phyloP scores from a whole-genome alignment of 2,329 filamentous ascomycete species.

The Neoarthrinium moseri region DNA sequence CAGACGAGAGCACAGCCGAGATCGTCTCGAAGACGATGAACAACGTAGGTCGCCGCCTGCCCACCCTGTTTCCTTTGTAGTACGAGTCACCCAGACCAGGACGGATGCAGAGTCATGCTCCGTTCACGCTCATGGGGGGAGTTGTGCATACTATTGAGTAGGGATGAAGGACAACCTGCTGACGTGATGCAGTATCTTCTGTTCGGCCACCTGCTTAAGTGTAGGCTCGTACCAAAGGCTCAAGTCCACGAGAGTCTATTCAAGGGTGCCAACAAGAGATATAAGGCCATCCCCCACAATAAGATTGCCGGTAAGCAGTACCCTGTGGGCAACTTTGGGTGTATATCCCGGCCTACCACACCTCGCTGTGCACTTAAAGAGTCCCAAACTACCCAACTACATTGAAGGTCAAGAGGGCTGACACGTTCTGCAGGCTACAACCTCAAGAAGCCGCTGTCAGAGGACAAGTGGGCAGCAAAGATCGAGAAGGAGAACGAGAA shows the following conservation, averaged over 20 bases:
- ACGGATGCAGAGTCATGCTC: too few relatives aligned
- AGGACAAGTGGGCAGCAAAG: slow-evolving; percentile 76
- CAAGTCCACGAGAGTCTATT: slow-evolving; percentile 80
- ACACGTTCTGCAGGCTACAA: too few relatives aligned
- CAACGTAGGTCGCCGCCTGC: slow-evolving; percentile 44
- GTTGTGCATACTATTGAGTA: neutral
- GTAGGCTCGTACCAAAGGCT: slow-evolving; percentile 73
- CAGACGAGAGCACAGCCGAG: slow-evolving; percentile 72
- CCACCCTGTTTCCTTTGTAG: slow-evolving; percentile 13
- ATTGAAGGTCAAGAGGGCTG: too few relatives aligned
- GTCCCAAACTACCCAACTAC: too few relatives aligned
- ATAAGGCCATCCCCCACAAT: slow-evolving; percentile 85
- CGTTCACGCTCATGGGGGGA: too few relatives aligned
- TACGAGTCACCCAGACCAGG: too few relatives aligned
- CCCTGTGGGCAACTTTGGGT: too few relatives aligned
- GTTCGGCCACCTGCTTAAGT: slow-evolving; percentile 91
- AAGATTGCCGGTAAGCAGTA: slow-evolving; percentile 80
- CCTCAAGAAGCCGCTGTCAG: slow-evolving; percentile 70
- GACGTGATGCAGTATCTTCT: slow-evolving; percentile 65
- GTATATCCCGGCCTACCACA: too few relatives aligned
- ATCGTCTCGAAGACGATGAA: slow-evolving; percentile 96
- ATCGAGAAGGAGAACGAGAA: slow-evolving; percentile 71
- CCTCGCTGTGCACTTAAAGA: too few relatives aligned
- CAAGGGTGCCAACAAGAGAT: slow-evolving; percentile 86
- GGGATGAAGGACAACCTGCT: too few relatives aligned